Conservation (phyloP, 2,329 filamentous ascomycete genomes). For the Phaeosphaeriaceae sp. region DNA sequence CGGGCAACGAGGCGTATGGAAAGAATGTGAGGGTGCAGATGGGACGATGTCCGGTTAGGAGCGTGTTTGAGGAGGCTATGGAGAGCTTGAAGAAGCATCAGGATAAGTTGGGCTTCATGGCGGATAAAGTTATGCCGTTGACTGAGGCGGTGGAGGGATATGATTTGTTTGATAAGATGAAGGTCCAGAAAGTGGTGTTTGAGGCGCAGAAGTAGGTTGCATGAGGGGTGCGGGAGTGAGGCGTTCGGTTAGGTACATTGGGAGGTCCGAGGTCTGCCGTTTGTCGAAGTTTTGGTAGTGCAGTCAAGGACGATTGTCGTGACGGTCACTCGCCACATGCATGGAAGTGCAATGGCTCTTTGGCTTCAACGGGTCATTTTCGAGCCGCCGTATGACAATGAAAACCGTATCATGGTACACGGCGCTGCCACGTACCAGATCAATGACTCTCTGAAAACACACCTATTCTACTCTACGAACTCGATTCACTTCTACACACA, state of each 20-base stretch:
- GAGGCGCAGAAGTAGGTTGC: constrained; percentile 49
- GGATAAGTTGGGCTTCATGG: constrained; percentile 60
- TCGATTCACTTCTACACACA: too few species aligned
- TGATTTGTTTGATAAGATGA: constrained; percentile 60
- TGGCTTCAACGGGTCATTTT: background rate
- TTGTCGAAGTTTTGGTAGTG: background rate
- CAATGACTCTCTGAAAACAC: too few species aligned
- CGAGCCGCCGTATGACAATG: too few species aligned
- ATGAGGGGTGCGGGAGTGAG: background rate
- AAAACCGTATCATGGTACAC: too few species aligned
- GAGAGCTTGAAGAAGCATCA: constrained; percentile 56
- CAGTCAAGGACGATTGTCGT: background rate
- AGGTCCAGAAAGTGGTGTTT: constrained; percentile 62
- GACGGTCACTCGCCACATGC: background rate
- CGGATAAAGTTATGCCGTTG: constrained; percentile 61
- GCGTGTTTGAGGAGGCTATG: constrained; percentile 58
- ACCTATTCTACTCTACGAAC: too few species aligned
- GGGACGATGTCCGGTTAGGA: constrained; percentile 58
- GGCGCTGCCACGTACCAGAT: too few species aligned
- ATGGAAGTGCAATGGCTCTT: too few species aligned
- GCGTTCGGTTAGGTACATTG: constrained; percentile 10
- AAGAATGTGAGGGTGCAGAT: constrained; percentile 60
- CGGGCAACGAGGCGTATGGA: constrained; percentile 56
- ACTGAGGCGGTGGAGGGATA: constrained; percentile 60
- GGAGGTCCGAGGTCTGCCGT: constrained; percentile 1